phyloP scores from a whole-genome alignment of 2,329 filamentous ascomycete genomes.

The Talaromyces atroroseus region DNA sequence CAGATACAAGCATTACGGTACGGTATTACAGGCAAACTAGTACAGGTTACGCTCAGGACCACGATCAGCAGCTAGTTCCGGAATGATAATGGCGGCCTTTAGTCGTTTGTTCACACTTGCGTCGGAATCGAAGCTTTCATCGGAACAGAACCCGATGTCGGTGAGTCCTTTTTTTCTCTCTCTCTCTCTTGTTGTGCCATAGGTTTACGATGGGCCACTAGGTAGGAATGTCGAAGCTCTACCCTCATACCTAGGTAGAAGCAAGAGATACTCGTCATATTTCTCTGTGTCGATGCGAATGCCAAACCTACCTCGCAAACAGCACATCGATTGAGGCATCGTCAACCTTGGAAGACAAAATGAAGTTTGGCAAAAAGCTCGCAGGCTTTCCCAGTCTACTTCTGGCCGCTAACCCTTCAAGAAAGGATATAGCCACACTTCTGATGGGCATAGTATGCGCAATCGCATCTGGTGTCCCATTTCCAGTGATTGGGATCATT shows the following conservation, averaged over 20 bases:
- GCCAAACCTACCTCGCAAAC: neutral
- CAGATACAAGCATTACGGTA: neutral
- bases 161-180: neutral
- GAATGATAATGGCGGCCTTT: no score
- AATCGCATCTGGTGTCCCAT: constrained; percentile 34
- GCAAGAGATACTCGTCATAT: neutral
- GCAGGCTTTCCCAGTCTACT: constrained; percentile 32
- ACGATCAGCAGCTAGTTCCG: neutral
- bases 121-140: neutral
- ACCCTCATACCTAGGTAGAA: neutral
- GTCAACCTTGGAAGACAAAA: constrained; percentile 11
- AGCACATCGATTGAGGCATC: neutral
- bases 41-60: no score
- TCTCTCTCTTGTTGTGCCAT: neutral
- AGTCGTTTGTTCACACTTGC: no score
- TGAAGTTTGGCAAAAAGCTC: constrained; percentile 28
- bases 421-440: constrained; percentile 24
- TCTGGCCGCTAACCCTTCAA: constrained; percentile 33
- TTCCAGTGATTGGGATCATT: constrained; percentile 35
- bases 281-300: neutral
- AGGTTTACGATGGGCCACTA: no score
- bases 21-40: no score
- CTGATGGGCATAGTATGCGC: constrained; percentile 24
- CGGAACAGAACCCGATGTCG: neutral
- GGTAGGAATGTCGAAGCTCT: no score